Conservation (phyloP, 2,329 filamentous ascomycete species). For the Plectosphaerella plurivora region DNA sequence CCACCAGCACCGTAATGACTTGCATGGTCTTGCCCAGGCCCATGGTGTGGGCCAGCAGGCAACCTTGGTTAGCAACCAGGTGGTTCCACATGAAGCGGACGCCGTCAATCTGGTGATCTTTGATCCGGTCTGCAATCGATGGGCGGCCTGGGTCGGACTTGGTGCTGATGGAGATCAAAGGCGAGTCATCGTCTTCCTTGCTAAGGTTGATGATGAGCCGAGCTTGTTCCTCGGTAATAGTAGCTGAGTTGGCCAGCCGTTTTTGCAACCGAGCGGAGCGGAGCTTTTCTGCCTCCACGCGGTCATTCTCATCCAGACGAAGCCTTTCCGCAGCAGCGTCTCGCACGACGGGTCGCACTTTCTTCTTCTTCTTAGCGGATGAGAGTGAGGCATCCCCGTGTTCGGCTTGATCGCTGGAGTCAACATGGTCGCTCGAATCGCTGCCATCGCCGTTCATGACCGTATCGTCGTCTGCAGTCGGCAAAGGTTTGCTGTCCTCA, state of each 20-base stretch:
- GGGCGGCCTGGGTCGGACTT: conserved; percentile 15
- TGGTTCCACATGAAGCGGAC: conserved; percentile 89
- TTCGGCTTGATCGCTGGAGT: not conserved
- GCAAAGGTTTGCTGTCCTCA: too few relatives aligned
- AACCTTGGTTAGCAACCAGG: conserved; percentile 68
- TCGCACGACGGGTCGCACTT: not conserved
- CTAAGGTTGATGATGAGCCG: conserved; percentile 63
- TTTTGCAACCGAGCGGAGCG: conserved; percentile 43
- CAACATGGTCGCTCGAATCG: not conserved
- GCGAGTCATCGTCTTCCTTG: conserved; percentile 55
- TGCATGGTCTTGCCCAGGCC: conserved; percentile 92
- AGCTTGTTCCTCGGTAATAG: conserved; percentile 37
- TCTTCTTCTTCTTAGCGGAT: too few relatives aligned
- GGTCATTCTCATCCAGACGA: conserved; percentile 50
- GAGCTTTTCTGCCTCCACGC: conserved; percentile 48
- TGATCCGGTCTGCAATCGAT: conserved; percentile 60
- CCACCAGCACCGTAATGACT: conserved; percentile 75
- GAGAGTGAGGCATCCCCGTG: not conserved
- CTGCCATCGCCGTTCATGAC: too few relatives aligned
- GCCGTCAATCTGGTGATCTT: conserved; percentile 75
- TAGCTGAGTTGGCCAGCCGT: conserved; percentile 37
- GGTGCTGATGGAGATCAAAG: conserved; percentile 59
- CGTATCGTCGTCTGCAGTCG: too few relatives aligned
- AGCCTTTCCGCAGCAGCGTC: conserved; percentile 37
- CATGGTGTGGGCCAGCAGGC: conserved; percentile 85